phyloP scores from a whole-genome alignment of 2,329 filamentous ascomycete species.

The Trichoderma sp. region DNA sequence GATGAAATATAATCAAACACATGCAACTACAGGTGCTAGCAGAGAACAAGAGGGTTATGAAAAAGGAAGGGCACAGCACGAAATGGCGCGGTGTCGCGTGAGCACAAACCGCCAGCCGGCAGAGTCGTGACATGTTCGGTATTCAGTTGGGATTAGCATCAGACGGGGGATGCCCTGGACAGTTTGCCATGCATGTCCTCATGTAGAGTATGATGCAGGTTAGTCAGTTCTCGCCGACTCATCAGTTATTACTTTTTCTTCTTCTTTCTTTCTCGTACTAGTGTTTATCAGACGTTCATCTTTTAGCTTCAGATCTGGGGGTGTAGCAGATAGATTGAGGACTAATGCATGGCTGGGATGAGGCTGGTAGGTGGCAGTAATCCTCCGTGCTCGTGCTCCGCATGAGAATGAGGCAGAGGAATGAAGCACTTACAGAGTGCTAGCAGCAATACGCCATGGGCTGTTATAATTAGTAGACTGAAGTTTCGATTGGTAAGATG shows the following conservation, averaged over 20 bases:
- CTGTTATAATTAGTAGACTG: background rate
- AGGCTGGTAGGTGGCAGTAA: background rate
- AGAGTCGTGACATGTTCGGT: background rate
- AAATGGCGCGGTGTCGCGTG: conserved; percentile 10
- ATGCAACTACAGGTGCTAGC: background rate
- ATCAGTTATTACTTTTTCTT: background rate
- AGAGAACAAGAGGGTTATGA: background rate
- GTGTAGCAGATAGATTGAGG: background rate
- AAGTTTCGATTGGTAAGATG: background rate
- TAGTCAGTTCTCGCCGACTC: background rate
- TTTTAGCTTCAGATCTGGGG: background rate
- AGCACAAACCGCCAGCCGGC: background rate
- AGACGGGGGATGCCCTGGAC: background rate
- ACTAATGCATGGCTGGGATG: background rate
- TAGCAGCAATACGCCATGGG: background rate
- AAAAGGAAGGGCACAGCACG: background rate
- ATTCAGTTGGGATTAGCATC: conserved; percentile 8
- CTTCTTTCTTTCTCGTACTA: background rate
- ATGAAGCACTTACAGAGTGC: background rate
- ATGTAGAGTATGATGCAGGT: background rate
- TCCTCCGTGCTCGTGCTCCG: background rate
- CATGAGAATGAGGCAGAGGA: background rate
- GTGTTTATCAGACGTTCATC: background rate
- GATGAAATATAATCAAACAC: background rate
- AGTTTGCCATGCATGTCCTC: background rate